phyloP scores from a whole-genome alignment of 1,284 basidiomycete species.

The Moesziomyces aphidis region DNA sequence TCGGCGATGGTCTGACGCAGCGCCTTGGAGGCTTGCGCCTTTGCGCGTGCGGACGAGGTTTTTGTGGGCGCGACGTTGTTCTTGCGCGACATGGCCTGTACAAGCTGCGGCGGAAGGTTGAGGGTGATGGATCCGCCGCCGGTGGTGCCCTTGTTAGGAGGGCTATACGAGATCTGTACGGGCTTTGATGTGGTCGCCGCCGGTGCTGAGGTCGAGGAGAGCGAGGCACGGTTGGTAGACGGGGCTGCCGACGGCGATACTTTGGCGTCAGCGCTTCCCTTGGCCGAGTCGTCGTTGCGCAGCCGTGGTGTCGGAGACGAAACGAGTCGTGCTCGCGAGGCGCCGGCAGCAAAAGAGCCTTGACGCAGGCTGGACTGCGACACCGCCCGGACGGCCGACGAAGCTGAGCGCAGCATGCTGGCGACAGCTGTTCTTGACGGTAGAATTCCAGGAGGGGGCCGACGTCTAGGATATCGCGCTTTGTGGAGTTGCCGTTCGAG shows the following conservation, averaged over 20 bases:
- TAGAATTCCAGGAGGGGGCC: too few species aligned
- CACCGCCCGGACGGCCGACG: slow-evolving; percentile 8
- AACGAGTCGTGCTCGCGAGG: slow-evolving; percentile 10
- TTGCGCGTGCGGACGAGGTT: slow-evolving; percentile 41
- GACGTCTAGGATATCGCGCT: too few species aligned
- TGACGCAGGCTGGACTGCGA: slow-evolving; percentile 2
- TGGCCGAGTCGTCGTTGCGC: slow-evolving; percentile 26
- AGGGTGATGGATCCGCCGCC: slow-evolving; percentile 45
- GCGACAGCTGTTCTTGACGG: slow-evolving; percentile 5
- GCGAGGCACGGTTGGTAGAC: slow-evolving; percentile 5
- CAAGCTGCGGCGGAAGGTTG: slow-evolving; percentile 39
- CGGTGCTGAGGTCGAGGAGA: slow-evolving; percentile 3
- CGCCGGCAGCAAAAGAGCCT: neutral
- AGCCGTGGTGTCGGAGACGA: slow-evolving; percentile 5
- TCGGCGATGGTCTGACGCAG: slow-evolving; percentile 36
- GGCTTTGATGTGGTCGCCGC: slow-evolving; percentile 24
- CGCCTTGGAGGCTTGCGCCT: slow-evolving; percentile 45
- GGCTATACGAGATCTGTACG: slow-evolving; percentile 38
- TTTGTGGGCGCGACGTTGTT: slow-evolving; percentile 26
- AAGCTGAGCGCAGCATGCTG: slow-evolving; percentile 33
- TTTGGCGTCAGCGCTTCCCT: neutral
- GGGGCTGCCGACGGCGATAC: neutral
- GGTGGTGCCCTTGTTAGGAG: slow-evolving; percentile 28
- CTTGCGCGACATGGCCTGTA: slow-evolving; percentile 45
- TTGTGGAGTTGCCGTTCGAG: too few species aligned